A percentile compares a stretch with the other conserved stretches of the same genome.
Evolutionary conservation across 345 rosid genomes (phyloP).

Genomic region (Populus tremula): DNA sequence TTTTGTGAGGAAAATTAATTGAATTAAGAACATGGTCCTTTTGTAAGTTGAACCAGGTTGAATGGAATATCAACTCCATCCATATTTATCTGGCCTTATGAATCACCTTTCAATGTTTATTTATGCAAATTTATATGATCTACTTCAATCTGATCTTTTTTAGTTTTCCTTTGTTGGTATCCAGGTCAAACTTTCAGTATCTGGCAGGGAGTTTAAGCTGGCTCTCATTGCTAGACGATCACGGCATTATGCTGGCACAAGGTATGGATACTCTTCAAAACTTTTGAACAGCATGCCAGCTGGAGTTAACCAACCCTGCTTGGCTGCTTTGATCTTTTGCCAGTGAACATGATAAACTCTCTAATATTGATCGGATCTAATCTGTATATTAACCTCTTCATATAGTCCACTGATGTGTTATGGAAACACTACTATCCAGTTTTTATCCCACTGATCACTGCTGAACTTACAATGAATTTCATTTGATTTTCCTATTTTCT

Average conservation of each 20-base stretch:
- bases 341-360: not conserved
- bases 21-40: not conserved
- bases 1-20: not conserved
- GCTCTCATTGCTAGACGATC: constrained; percentile 90
- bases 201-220: constrained; percentile 58
- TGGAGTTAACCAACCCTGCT: not conserved
- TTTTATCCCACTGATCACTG: not conserved
- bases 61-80: not conserved
- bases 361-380: not conserved
- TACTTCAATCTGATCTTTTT: not conserved
- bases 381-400: not conserved
- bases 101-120: not conserved
- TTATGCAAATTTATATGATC: not conserved
- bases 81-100: not conserved
- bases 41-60: not conserved
- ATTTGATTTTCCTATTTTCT: constrained; percentile 20
- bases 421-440: not conserved
- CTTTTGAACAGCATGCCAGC: not conserved
- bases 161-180: constrained; percentile 22
- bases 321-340: not conserved
- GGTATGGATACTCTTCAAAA: constrained; percentile 38
- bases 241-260: constrained; percentile 94
- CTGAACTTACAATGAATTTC: constrained; percentile 11
- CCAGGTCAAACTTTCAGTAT: constrained; percentile 64
- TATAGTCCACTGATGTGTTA: not conserved